phyloP scores from a whole-genome alignment of 225 moss, liverwort and hornwort genomes.

The Ulota crispa region DNA sequence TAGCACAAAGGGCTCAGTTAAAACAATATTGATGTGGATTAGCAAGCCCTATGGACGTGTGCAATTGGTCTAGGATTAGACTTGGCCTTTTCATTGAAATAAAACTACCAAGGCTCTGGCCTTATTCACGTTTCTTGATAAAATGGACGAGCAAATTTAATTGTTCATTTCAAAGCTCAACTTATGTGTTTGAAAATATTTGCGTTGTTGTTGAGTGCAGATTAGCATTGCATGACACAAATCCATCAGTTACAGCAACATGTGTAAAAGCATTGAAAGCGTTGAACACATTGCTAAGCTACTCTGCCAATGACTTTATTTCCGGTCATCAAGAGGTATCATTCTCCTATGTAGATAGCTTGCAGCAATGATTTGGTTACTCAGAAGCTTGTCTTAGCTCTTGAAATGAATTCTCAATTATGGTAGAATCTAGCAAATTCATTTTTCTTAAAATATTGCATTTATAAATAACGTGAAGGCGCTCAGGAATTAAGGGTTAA shows the following conservation, averaged over 20 bases:
- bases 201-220: slow-evolving; percentile 34
- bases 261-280: slow-evolving; percentile 45
- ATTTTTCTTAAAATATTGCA: too few relatives aligned
- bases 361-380: neutral
- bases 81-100: slow-evolving; percentile 41
- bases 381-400: neutral
- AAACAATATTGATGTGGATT: slow-evolving; percentile 34
- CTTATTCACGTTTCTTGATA: neutral
- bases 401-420: neutral
- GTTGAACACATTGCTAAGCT: slow-evolving; percentile 42
- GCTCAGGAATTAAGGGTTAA: too few relatives aligned
- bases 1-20: neutral
- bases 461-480: too few relatives aligned
- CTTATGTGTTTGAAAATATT: neutral
- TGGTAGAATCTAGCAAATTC: too few relatives aligned
- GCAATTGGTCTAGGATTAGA: slow-evolving; percentile 42
- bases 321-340: slow-evolving; percentile 50
- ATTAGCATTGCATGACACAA: slow-evolving; percentile 30
- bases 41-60: slow-evolving; percentile 54
- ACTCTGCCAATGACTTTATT: slow-evolving; percentile 42
- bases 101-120: neutral
- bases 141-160: neutral
- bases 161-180: neutral
- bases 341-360: neutral
- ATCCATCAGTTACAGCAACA: slow-evolving; percentile 22